Evolutionary conservation across 2,329 filamentous ascomycete genomes (phyloP).

Genomic region (Helotiales sp.): DNA sequence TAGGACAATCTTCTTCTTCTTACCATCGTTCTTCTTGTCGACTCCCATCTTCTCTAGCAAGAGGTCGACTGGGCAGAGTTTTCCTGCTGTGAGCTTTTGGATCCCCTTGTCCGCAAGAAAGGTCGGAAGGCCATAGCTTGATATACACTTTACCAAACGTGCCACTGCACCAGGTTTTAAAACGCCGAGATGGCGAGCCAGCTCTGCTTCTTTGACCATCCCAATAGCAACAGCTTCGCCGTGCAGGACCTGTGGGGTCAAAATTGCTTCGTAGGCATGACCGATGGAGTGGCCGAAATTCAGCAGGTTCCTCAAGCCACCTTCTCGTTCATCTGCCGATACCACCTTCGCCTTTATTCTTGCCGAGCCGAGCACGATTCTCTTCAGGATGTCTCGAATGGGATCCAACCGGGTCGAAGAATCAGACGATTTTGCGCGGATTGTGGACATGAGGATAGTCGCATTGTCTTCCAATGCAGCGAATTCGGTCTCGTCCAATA

Average conservation of each 20-base stretch:
- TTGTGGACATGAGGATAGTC: constrained; percentile 72
- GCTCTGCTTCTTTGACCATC: constrained; percentile 97
- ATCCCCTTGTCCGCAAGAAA: constrained; percentile 84
- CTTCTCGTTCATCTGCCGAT: constrained; percentile 91
- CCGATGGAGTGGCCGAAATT: constrained; percentile 99
- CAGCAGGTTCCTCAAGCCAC: constrained; percentile 88
- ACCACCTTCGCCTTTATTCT: constrained; percentile 93
- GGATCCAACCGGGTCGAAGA: constrained; percentile 63
- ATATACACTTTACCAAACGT: constrained; percentile 87
- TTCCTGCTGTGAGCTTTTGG: constrained; percentile 80
- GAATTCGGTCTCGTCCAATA: constrained; percentile 91
- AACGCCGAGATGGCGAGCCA: constrained; percentile 86
- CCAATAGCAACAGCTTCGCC: constrained; percentile 96
- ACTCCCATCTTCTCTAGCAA: constrained; percentile 93
- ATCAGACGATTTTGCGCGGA: constrained; percentile 64
- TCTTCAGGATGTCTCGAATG: constrained; percentile 73
- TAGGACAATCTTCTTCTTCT: constrained; percentile 94
- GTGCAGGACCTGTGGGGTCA: constrained; percentile 93
- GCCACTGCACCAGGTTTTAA: constrained; percentile 87
- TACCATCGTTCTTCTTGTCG: constrained; percentile 97
- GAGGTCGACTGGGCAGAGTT: constrained; percentile 84
- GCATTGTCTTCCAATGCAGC: constrained; percentile 82
- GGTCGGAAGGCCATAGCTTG: constrained; percentile 89
- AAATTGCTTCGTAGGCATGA: constrained; percentile 92
- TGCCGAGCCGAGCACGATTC: constrained; percentile 84